Evolutionary conservation across 352 stramenopile genomes (phyloP).

Genomic region (Globisporangium abappressorium): DNA sequence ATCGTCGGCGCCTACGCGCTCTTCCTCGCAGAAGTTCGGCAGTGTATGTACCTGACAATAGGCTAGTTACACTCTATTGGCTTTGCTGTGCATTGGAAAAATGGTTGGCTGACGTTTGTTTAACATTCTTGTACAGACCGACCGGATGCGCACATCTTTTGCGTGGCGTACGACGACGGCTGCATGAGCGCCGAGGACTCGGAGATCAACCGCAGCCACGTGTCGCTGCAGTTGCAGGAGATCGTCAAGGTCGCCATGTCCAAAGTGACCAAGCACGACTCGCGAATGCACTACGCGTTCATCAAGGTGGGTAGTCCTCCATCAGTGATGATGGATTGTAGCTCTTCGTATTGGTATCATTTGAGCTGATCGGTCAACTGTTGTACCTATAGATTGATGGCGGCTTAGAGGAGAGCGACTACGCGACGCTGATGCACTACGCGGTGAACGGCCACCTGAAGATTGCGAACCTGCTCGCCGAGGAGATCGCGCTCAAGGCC

Average conservation of each 20-base stretch:
- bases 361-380: neutral
- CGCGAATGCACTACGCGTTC: conserved; percentile 80
- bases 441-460: conserved; percentile 82
- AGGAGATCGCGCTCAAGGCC: conserved; percentile 68
- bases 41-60: conserved; percentile 39
- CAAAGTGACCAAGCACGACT: conserved; percentile 70
- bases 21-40: conserved; percentile 73
- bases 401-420: conserved; percentile 62
- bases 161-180: conserved; percentile 80
- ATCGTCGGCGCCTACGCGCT: conserved; percentile 75
- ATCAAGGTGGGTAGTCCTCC: conserved; percentile 46
- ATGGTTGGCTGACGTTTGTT: neutral
- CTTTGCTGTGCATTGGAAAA: neutral
- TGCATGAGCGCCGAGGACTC: conserved; percentile 80
- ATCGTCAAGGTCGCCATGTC: conserved; percentile 86
- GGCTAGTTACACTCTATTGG: neutral
- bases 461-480: conserved; percentile 66
- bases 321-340: neutral
- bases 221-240: conserved; percentile 80
- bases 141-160: conserved; percentile 82
- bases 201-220: conserved; percentile 68
- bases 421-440: conserved; percentile 81
- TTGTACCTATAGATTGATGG: conserved; percentile 47
- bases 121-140: conserved; percentile 38
- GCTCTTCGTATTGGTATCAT: neutral